Evolutionary conservation across 345 rosid genomes (phyloP), one percentile per base, ranked within the genome.

Genomic region (Eucalyptus globulus): DNA sequence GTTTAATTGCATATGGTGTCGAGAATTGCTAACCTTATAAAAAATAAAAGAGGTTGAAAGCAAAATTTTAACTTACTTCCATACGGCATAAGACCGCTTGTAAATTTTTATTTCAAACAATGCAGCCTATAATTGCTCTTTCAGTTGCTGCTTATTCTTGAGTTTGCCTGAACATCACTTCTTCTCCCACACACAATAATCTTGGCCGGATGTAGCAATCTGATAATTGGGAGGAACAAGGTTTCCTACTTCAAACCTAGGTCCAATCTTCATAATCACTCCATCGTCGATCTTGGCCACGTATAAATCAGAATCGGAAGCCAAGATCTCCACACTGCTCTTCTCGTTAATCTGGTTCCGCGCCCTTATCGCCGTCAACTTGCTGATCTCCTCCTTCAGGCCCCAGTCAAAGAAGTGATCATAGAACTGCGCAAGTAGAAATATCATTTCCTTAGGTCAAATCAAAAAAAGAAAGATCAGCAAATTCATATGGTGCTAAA

Each of bases 361-460:
- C 26, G 47, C 92, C 92, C 98, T 93, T 4, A 95, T 90, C 19
- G 93, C 91, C 4, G 90, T 93, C 92, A 97, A 62, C 53, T 93
- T 95, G 12, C 49, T 24, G 47, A 97, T 95, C 87, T 92, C 90
- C 44, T 93, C 95, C 93, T 96, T 96, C 34, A 96, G 90, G 37
- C 95, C 97, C 96, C 96, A 92, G 49, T 93, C 97, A 50, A 96
- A 92, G 92, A 96, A 94, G 93, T 97, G 99, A 90, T 95, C 96
- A 89, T 94, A 97, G 76, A 97, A 97, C 98, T 97, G 92, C 31
- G 72, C 67, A 43, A n/a, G 60, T 6, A 85, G 69, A 62, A 37
- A 51, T 50, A 40, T 16, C 27, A 49, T 37, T 37, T 19, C 14
- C 24, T 37, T 19, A 37, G 27, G 45, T 76, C 45, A 37, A 40